Conservation (phyloP, 2,329 filamentous ascomycete genomes). For the Cladosporium cucumerinum region DNA sequence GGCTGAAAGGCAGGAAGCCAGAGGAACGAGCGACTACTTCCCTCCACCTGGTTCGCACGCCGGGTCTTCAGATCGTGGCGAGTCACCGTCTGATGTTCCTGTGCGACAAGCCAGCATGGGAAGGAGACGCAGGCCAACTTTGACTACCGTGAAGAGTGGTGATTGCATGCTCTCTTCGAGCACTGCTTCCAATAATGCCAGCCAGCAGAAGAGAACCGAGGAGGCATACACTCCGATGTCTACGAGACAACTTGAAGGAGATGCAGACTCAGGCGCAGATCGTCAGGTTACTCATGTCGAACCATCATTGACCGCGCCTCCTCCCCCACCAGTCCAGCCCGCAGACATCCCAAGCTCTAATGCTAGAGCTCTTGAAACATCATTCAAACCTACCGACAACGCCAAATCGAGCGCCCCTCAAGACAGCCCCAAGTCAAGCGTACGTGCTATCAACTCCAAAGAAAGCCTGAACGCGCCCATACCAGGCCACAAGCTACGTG, state of each 20-base stretch:
- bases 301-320: not conserved
- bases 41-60: not conserved
- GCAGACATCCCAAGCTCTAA: not conserved
- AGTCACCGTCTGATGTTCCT: conserved; percentile 17
- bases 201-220: conserved; percentile 20
- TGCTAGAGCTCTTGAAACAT: conserved; percentile 35
- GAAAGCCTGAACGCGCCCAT: conserved; percentile 23
- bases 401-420: conserved; percentile 16
- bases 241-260: not conserved
- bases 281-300: not conserved
- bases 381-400: conserved; percentile 34
- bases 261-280: not conserved
- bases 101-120: conserved; percentile 47
- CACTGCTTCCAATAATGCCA: conserved; percentile 15
- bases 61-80: not conserved
- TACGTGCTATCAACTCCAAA: conserved; percentile 18
- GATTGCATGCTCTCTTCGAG: conserved; percentile 15
- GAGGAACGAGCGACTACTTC: conserved; percentile 3
- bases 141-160: conserved; percentile 47
- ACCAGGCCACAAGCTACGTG: conserved; percentile 17
- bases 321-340: not conserved
- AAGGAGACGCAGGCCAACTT: conserved; percentile 45
- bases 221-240: not conserved
- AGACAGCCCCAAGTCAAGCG: conserved; percentile 1
- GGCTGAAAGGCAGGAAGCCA: not conserved